Base-by-base conservation (phyloP, 208 protist species). In the Trypanosomatidae sp. region DNA sequence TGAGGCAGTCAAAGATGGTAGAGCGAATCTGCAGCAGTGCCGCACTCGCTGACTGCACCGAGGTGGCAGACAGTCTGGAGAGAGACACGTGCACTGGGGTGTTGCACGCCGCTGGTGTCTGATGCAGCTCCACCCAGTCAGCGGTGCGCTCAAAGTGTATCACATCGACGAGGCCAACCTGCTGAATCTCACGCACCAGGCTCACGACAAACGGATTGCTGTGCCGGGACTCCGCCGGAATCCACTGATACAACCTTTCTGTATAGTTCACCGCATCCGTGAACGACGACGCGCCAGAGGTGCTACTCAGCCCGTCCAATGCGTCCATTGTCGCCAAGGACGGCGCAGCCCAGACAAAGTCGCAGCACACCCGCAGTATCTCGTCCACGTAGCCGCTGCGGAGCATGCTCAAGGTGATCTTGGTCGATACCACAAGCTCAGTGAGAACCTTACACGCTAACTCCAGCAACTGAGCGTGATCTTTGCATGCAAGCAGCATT, bases 51-150 rank as follows among this genome's bases (percentile, higher is more conserved):
- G 44, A 68, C 70, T 75, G 50, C 36, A 81, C 59, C 41, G 80
- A 85, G 6, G 71, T 74, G 30, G 70, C 47, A 7, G 80, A 78
- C 13, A 73, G 60, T 8, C 58, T 73, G 19, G 71, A 43, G 46
- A 70, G 62, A 55, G 71, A 62, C 3, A 85, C 59, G 4, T 69
- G 41, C 39, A 84, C 66, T 3, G 66, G 47, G n/a, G 70, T 15
- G 53, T 72, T 75, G 60, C 62, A 62, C 50, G 83, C 84, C 17
- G 84, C 80, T 5, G 76, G 69, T 0, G 84, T 66, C 72, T 85
- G 72, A 77, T 91, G 88, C 62, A 95, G 73, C 84, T 95, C 91
- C 58, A 50, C 68, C 91, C 91, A 95, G 17, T 72, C 75, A 13
- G 82, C 77, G 1, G 86, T 93, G 28, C 80, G 87, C 71, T 93